Evolutionary conservation across 495 filamentous ascomycete species (phyloP), one percentile per base, ranked within the genome.

Genomic region (Hyaloscypha hepaticicola): DNA sequence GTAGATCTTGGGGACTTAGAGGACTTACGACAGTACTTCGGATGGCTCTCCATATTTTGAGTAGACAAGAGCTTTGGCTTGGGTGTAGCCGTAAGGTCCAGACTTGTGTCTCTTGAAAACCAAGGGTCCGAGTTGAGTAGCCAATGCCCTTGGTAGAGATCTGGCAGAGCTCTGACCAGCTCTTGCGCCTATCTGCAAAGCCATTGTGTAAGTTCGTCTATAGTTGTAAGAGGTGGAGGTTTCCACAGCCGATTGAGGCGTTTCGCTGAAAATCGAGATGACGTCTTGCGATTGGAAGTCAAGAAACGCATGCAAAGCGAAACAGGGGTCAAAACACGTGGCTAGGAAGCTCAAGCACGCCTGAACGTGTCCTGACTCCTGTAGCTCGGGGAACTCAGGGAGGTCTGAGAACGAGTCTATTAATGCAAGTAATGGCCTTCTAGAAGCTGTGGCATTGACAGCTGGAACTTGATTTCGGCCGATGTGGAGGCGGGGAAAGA

Each of bases 81-180:
- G 95, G n/a, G 90, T 94, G 78, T 98, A 98, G 66, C 96, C 96
- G 74, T 96, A 98, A 28, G 83, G 82, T 24, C 90, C 83, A n/a
- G 89, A 89, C 62, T 90, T 82, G 67, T 64, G 58, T 28, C 85
- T 83, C 48, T 56, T 73, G 22, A 26, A 50, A 4, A 53, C 53
- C 34, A 51, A 25, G 3, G 53, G 57, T 5, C 41, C 60, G 33
- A 41, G 55, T 50, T 34, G 45, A 14, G 58, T 58, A 5, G 58
- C 31, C 41, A 69, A 63, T 58, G 61, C 29, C 34, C 55, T 55
- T n/a, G 31, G 65, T 25, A 66, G 34, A 64, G 64, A 64, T 63
- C 26, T 21, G 11, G 55, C 14, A 14, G 60, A 63, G 60, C 60
- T 49, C 26, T 21, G n/a, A 19, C 45, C 7, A 28, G 55, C 49